Conservation (phyloP, 805 yeast species). For the Blastobotrys robertii region DNA sequence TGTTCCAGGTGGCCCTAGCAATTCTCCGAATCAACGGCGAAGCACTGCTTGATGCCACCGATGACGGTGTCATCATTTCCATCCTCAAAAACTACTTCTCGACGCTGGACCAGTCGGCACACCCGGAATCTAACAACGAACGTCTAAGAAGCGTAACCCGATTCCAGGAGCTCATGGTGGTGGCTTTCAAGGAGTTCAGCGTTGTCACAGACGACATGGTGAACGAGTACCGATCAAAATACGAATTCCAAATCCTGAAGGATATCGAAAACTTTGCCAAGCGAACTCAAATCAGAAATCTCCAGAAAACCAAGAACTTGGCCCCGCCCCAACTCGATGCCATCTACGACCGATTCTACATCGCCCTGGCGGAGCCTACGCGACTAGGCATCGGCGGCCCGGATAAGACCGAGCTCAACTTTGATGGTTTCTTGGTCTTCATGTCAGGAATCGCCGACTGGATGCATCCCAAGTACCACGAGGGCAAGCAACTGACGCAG, state of each 20-base stretch:
- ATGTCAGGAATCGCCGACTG: constrained; percentile 76
- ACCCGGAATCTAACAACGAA: constrained; percentile 57
- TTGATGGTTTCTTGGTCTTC: constrained; percentile 59
- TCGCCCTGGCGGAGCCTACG: constrained; percentile 53
- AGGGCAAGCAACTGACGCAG: constrained; percentile 1
- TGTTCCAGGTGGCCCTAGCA: constrained; percentile 91
- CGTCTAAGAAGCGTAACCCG: constrained; percentile 61
- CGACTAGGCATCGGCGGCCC: constrained; percentile 35
- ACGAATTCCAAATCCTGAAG: constrained; percentile 66
- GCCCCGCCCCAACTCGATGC: constrained; percentile 50
- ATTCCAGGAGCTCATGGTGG: constrained; percentile 83
- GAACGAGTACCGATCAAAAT: constrained; percentile 55
- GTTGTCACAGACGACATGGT: constrained; percentile 69
- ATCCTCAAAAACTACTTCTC: constrained; percentile 75
- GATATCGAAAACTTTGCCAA: constrained; percentile 88
- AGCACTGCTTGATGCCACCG: constrained; percentile 64
- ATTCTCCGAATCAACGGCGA: constrained; percentile 85
- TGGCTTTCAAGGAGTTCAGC: constrained; percentile 85
- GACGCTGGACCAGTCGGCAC: constrained; percentile 67
- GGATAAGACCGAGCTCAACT: constrained; percentile 57
- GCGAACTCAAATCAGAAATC: constrained; percentile 79
- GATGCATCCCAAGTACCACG: constrained; percentile 31
- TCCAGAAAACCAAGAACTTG: constrained; percentile 63
- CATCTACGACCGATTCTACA: constrained; percentile 77
- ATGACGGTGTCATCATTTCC: constrained; percentile 86